Evolutionary conservation across 164 flowering plant genomes (phyloP).

Genomic region (Magnolia sinica): DNA sequence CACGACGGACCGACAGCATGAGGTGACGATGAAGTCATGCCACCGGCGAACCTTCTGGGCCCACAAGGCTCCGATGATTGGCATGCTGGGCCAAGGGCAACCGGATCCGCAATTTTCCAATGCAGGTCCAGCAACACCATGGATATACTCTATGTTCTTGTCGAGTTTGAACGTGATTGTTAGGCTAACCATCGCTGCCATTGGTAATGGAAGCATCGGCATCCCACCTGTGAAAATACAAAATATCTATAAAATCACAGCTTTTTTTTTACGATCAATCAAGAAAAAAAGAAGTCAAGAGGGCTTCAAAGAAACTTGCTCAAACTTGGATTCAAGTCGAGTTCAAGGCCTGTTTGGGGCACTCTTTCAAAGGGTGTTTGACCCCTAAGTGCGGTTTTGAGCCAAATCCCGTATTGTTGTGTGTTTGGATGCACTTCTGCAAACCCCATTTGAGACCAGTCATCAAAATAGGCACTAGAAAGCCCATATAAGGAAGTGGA

Average conservation of each 20-base stretch:
- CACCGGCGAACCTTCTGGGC: conserved; percentile 84
- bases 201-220: conserved; percentile 77
- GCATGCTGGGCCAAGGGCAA: conserved; percentile 84
- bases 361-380: too few species aligned
- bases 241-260: background rate
- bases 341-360: too few species aligned
- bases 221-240: conserved; percentile 26
- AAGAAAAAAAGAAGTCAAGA: too few species aligned
- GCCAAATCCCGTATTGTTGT: too few species aligned
- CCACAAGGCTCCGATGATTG: conserved; percentile 75
- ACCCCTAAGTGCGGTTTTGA: too few species aligned
- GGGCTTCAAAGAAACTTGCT: too few species aligned
- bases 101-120: conserved; percentile 60
- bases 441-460: too few species aligned
- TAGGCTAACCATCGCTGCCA: conserved; percentile 86
- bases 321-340: too few species aligned
- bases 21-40: conserved; percentile 68
- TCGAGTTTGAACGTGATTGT: conserved; percentile 87
- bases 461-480: too few species aligned
- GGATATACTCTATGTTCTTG: conserved; percentile 53
- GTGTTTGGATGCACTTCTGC: too few species aligned
- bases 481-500: too few species aligned
- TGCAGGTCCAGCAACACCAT: conserved; percentile 68
- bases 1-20: conserved; percentile 66
- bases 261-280: too few species aligned